phyloP scores from a whole-genome alignment of 1,284 basidiomycete species.

The Pseudozyma flocculosa region DNA sequence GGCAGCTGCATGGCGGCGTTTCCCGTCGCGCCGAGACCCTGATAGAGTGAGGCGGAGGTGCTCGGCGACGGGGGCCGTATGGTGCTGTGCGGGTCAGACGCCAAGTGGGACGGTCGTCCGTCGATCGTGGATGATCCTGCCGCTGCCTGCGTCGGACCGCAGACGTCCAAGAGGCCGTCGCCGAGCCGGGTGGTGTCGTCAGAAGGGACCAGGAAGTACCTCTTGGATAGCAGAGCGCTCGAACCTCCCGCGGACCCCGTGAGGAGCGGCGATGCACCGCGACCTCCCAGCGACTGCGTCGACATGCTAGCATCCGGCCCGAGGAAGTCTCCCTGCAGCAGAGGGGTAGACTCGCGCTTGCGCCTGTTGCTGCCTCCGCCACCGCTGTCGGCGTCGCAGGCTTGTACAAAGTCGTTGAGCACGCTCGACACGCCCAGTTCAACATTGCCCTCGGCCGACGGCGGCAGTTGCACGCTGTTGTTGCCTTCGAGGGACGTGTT shows the following conservation, averaged over 20 bases:
- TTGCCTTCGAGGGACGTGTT: not conserved
- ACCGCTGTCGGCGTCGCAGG: slow-evolving; percentile 9
- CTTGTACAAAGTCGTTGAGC: slow-evolving; percentile 30
- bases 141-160: slow-evolving; percentile 5
- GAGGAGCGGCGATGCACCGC: slow-evolving; percentile 26
- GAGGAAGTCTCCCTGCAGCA: not conserved
- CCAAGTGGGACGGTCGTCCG: too few species aligned
- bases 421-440: slow-evolving; percentile 42
- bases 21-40: slow-evolving; percentile 21
- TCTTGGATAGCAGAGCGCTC: slow-evolving; percentile 23
- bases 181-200: slow-evolving; percentile 80
- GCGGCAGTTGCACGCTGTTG: not conserved
- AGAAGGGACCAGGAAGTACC: slow-evolving; percentile 71
- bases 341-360: slow-evolving; percentile 3
- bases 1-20: slow-evolving; percentile 25
- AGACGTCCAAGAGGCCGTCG: slow-evolving; percentile 64
- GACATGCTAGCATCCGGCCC: not conserved
- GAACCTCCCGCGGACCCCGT: slow-evolving; percentile 20
- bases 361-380: slow-evolving; percentile 3
- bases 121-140: too few species aligned
- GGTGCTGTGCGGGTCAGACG: too few species aligned
- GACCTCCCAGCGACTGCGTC: slow-evolving; percentile 22
- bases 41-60: not conserved
- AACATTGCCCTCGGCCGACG: slow-evolving; percentile 9
- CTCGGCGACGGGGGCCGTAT: not conserved